Percentiles rank a stretch among this genome's conserved stretches.
These are phyloP conservation scores for Botrytis cinerea DNA, from an alignment of 2,329 filamentous ascomycete species.

Conservation along the genomic window DNA sequence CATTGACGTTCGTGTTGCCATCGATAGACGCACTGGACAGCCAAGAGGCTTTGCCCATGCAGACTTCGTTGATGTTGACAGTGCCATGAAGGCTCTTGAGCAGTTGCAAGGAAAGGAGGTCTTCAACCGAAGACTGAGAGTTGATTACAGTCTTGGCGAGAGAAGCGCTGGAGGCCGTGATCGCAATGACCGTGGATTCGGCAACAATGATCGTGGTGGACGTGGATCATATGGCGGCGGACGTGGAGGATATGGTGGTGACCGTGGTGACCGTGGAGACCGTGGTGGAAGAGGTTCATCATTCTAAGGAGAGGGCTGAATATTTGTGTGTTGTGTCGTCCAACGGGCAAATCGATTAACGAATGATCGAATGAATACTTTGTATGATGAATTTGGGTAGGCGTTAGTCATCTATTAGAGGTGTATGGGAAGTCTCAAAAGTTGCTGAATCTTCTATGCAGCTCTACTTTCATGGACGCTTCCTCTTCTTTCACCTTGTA, in stretches of 20 bases:
- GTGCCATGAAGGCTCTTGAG: slow-evolving; percentile 62
- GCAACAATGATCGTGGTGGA: background rate
- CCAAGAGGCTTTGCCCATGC: slow-evolving; percentile 83
- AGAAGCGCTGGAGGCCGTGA: background rate
- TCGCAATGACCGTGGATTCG: background rate
- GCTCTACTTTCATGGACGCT: slow-evolving; percentile 24
- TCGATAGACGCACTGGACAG: slow-evolving; percentile 78
- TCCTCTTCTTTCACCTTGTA: slow-evolving; percentile 34
- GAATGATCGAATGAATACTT: slow-evolving; percentile 20
- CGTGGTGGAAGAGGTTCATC: slow-evolving; percentile 9
- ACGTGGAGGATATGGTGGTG: background rate
- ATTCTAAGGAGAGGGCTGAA: slow-evolving; percentile 8
- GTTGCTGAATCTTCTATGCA: slow-evolving; percentile 25
- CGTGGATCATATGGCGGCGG: background rate
- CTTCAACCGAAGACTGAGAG: slow-evolving; percentile 64
- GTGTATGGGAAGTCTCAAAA: slow-evolving; percentile 35
- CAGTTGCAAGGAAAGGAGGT: slow-evolving; percentile 57
- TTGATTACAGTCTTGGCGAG: slow-evolving; percentile 56
- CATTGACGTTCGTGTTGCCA: slow-evolving; percentile 75
- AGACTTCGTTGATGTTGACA: slow-evolving; percentile 70
- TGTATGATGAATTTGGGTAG: slow-evolving; percentile 27
- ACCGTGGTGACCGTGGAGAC: slow-evolving; percentile 5
- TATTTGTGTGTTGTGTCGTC: background rate
- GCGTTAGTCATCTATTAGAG: slow-evolving; percentile 23
- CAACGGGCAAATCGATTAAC: background rate